phyloP scores from a whole-genome alignment of 257 asterid genomes.

The Osmanthus fragrans region DNA sequence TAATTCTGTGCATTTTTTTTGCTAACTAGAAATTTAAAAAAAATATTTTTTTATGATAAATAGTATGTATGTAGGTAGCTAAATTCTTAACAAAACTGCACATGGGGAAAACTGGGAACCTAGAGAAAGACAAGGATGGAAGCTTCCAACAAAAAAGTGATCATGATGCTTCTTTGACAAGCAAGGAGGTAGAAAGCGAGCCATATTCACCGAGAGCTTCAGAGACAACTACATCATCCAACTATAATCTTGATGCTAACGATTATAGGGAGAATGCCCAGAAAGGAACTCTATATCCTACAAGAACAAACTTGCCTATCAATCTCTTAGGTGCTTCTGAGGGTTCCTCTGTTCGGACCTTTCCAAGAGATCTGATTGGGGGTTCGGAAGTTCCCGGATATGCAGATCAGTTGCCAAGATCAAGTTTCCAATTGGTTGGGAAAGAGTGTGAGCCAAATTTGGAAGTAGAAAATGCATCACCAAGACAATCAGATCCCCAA shows the following conservation, averaged over 20 bases:
- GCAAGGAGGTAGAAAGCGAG: slow-evolving; percentile 24
- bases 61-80: slow-evolving; percentile 37
- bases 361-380: slow-evolving; percentile 11
- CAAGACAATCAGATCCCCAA: slow-evolving; percentile 18
- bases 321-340: slow-evolving; percentile 2
- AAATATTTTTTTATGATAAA: slow-evolving; percentile 11
- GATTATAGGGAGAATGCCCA: slow-evolving; percentile 5
- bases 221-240: slow-evolving; percentile 8
- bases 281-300: slow-evolving; percentile 14
- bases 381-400: slow-evolving; percentile 19
- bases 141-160: slow-evolving; percentile 25
- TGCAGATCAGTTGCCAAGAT: slow-evolving; percentile 21
- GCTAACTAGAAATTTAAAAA: neutral
- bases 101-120: slow-evolving; percentile 33
- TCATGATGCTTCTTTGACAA: slow-evolving; percentile 24
- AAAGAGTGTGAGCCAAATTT: slow-evolving; percentile 7
- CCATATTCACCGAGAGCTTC: slow-evolving; percentile 22
- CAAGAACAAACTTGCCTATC: slow-evolving; percentile 11
- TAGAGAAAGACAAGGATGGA: slow-evolving; percentile 30
- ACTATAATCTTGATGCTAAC: slow-evolving; percentile 5
- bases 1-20: neutral
- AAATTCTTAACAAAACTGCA: slow-evolving; percentile 54
- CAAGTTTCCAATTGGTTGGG: slow-evolving; percentile 21
- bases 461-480: slow-evolving; percentile 29
- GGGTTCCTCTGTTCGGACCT: slow-evolving; percentile 3